Evolutionary conservation across 805 yeast species (phyloP).

Genomic region (Kodamaea restingae): DNA sequence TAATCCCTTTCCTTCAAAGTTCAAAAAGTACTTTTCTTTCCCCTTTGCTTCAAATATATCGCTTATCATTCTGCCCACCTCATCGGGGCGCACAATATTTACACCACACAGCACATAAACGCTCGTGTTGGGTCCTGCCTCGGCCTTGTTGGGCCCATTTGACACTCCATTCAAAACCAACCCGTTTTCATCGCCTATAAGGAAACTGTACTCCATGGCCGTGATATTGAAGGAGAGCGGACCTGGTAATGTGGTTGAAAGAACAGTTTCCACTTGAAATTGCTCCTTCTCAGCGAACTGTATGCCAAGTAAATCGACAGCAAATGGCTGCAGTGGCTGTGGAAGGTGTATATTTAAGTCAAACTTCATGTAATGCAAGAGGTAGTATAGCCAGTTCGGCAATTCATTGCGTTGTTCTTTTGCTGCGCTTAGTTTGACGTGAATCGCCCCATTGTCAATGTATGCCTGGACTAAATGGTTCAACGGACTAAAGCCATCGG

Average conservation of each 20-base stretch:
- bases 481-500: constrained; percentile 17
- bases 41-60: no score
- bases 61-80: background rate
- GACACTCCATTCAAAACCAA: background rate
- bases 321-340: background rate
- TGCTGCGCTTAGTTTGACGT: constrained; percentile 17
- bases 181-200: background rate
- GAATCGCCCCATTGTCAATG: constrained; percentile 16
- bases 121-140: background rate
- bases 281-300: constrained; percentile 1
- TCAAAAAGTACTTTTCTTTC: no score
- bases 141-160: background rate
- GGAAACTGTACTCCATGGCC: background rate
- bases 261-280: constrained; percentile 6
- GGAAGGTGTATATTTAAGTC: constrained; percentile 16
- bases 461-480: constrained; percentile 19
- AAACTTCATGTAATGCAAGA: constrained; percentile 13
- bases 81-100: background rate
- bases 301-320: constrained; percentile 1
- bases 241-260: background rate
- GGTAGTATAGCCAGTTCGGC: constrained; percentile 25
- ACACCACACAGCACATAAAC: background rate
- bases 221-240: constrained; percentile 6
- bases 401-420: constrained; percentile 11
- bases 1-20: no score